Evolutionary conservation across 108 stramenopile genomes (phyloP), one percentile per base, ranked within the genome.

Genomic region (Skeletonema potamos): DNA sequence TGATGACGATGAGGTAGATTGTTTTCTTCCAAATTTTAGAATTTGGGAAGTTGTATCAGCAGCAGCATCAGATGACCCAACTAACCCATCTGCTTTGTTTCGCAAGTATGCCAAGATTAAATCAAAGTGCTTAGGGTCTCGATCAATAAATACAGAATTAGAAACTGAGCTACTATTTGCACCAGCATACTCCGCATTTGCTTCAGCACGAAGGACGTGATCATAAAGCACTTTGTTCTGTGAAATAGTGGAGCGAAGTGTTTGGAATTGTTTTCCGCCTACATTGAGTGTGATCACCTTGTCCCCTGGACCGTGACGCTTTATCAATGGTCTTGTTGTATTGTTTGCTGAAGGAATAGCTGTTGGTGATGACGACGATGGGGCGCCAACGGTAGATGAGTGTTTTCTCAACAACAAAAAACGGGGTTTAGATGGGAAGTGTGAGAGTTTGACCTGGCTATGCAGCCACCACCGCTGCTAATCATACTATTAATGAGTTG

Each of bases 211-310:
- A 1, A 71, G 37, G 17, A 86, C 87, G 59, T 79, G 77, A 10
- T 79, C 77, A 18, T 59, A 17, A 22, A 88, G 54, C 6, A 88
- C 83, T 8, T 64, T 22, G 68, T 84, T 86, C 10, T 62, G 48
- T 36, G 73, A 65, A 26, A 88, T 66, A 4, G 87, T 86, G n/a
- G 85, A 86, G 18, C 83, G 76, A 12, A 88, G 60, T 22, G 85
- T 86, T 26, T 66, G 68, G 56, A 85, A 88, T 60, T 84, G 73
- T 57, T 76, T 88, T 2, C 87, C 87, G 6, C 87, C 87, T 2
- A 88, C 84, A 65, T 85, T 78, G 59, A 87, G 82, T 4, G 68
- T 79, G 37, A 87, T 70, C 15, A 84, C 74, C 6, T 64, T 67
- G 72, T 87, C 87, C 11, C 79, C 76, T 32, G 37, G 24, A 9